Percentiles rank a stretch among this genome's conserved stretches.
Evolutionary conservation across 1,139 yeast species (phyloP).

Genomic region (Kurtzmaniella natalensis): DNA sequence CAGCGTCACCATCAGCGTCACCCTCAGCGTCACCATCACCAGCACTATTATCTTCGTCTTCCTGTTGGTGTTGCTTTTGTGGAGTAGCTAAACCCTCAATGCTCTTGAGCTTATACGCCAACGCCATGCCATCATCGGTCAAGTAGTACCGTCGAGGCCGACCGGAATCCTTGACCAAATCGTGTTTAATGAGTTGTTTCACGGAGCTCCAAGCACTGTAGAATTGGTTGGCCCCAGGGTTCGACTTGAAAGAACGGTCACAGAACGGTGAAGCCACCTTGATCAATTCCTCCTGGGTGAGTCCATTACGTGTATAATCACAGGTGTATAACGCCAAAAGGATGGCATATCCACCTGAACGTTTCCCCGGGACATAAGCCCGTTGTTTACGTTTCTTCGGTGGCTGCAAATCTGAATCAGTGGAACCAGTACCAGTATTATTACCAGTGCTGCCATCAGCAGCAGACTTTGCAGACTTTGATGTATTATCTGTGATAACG

Average conservation of each 20-base stretch:
- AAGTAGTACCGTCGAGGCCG: slow-evolving; percentile 59
- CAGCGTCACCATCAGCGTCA: slow-evolving; percentile 18
- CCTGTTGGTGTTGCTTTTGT: neutral
- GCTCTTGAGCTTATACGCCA: slow-evolving; percentile 56
- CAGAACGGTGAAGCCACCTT: slow-evolving; percentile 57
- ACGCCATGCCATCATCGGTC: slow-evolving; percentile 66
- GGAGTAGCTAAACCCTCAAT: slow-evolving; percentile 33
- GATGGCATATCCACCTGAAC: slow-evolving; percentile 89
- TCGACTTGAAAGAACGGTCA: slow-evolving; percentile 60
- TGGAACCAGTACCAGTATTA: neutral
- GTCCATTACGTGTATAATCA: slow-evolving; percentile 47
- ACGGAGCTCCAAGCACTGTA: slow-evolving; percentile 80
- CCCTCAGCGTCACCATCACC: slow-evolving; percentile 17
- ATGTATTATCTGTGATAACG: slow-evolving; percentile 5
- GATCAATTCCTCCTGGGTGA: slow-evolving; percentile 59
- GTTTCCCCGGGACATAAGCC: slow-evolving; percentile 66
- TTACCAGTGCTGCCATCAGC: neutral
- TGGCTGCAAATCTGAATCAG: slow-evolving; percentile 12
- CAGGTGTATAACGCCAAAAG: slow-evolving; percentile 56
- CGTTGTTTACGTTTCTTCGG: slow-evolving; percentile 28
- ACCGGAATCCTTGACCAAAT: slow-evolving; percentile 54
- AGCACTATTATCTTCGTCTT: neutral
- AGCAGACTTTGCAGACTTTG: neutral
- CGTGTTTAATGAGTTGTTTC: slow-evolving; percentile 59
- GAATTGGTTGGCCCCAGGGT: slow-evolving; percentile 57